phyloP scores from a whole-genome alignment of 2,329 filamentous ascomycete species.

The Xylogone sp. region DNA sequence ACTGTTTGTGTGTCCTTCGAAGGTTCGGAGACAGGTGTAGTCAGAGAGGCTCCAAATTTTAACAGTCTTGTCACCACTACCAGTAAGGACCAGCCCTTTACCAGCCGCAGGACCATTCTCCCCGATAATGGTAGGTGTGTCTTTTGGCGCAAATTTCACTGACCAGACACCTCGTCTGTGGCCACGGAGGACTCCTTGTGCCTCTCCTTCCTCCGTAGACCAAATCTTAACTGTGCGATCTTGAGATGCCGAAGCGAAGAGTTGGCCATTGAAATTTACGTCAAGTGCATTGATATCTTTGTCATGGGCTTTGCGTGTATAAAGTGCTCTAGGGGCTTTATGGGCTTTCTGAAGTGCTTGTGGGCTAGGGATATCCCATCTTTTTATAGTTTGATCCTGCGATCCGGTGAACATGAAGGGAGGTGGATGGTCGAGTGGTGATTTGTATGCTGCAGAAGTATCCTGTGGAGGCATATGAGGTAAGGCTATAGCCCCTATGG shows the following conservation, averaged over 20 bases:
- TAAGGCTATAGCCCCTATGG: conserved; percentile 82
- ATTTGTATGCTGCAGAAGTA: conserved; percentile 65
- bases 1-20: conserved; percentile 95
- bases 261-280: conserved; percentile 65
- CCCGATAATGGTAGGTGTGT: conserved; percentile 69
- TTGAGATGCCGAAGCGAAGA: conserved; percentile 95
- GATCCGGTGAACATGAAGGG: conserved; percentile 86
- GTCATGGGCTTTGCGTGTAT: conserved; percentile 93
- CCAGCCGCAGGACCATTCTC: conserved; percentile 69
- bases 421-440: conserved; percentile 77
- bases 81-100: conserved; percentile 82
- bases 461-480: conserved; percentile 66
- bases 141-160: conserved; percentile 80
- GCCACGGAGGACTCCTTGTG: conserved; percentile 84
- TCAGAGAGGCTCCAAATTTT: conserved; percentile 92
- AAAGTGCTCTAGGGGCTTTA: conserved; percentile 63
- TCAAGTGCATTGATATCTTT: conserved; percentile 98
- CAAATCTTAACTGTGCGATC: conserved; percentile 97
- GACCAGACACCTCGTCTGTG: conserved; percentile 97
- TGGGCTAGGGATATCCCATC: conserved; percentile 74
- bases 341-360: conserved; percentile 40
- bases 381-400: conserved; percentile 92
- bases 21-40: conserved; percentile 88
- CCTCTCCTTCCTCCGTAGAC: conserved; percentile 85
- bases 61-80: conserved; percentile 92